These are phyloP conservation scores for Pichia sp. DNA, from an alignment of 1,139 yeast species.

Conservation along the genomic window DNA sequence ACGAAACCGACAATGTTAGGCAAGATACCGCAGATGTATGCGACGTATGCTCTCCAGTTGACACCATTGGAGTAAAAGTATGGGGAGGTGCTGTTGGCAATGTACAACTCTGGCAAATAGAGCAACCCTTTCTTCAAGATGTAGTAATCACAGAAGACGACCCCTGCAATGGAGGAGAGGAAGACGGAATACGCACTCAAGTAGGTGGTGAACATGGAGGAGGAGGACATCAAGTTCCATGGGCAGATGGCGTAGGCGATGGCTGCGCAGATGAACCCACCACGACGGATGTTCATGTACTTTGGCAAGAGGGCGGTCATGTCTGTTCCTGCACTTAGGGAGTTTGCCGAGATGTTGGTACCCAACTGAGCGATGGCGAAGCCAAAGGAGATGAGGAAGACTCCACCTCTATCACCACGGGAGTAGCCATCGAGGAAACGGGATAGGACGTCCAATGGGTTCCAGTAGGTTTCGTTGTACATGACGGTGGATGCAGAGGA, in stretches of 20 bases:
- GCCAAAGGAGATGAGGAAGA: constrained; percentile 70
- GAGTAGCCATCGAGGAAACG: constrained; percentile 57
- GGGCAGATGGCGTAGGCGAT: constrained; percentile 80
- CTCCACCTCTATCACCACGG: constrained; percentile 80
- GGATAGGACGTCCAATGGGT: constrained; percentile 73
- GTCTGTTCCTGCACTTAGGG: constrained; percentile 88
- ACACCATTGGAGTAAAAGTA: constrained; percentile 64
- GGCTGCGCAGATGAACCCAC: constrained; percentile 73
- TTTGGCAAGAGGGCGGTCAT: constrained; percentile 79
- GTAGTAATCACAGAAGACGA: constrained; percentile 71
- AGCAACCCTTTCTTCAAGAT: constrained; percentile 71
- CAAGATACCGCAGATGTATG: constrained; percentile 68
- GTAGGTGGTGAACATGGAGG: constrained; percentile 77
- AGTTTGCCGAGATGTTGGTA: constrained; percentile 87
- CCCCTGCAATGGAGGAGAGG: constrained; percentile 83
- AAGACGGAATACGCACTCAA: constrained; percentile 83
- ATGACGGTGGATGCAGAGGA: constrained; percentile 73
- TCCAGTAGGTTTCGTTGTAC: constrained; percentile 75
- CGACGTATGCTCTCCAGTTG: constrained; percentile 78
- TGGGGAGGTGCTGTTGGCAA: constrained; percentile 39
- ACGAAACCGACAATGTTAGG: constrained; percentile 88
- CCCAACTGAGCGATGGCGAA: constrained; percentile 86
- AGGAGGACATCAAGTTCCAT: constrained; percentile 75
- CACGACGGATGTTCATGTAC: constrained; percentile 76
- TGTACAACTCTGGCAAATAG: constrained; percentile 59